Evolutionary conservation across 768 basidiomycete genomes (phyloP).

Genomic region (Harrya chromipes): DNA sequence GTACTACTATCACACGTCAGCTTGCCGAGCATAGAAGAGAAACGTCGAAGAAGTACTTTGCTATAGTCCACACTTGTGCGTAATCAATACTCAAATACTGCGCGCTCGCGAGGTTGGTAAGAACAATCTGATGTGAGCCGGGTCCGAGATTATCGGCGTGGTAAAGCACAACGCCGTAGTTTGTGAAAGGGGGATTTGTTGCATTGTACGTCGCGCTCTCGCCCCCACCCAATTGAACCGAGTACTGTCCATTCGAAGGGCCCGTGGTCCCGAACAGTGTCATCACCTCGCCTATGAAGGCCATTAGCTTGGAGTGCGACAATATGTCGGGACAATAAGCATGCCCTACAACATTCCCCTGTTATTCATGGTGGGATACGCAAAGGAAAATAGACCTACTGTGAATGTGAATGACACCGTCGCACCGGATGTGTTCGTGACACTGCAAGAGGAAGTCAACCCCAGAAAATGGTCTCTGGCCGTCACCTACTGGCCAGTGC

Average conservation of each 20-base stretch:
- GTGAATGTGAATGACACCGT: constrained; percentile 37
- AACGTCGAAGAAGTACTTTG: too few relatives aligned
- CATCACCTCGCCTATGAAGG: constrained; percentile 40
- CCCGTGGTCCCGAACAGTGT: constrained; percentile 43
- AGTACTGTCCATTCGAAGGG: constrained; percentile 34
- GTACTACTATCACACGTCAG: too few relatives aligned
- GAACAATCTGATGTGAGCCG: constrained; percentile 33
- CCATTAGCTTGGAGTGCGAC: background rate
- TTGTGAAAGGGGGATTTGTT: constrained; percentile 14
- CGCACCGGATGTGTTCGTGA: constrained; percentile 33
- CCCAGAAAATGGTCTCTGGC: background rate
- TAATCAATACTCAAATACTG: constrained; percentile 32
- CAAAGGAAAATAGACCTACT: constrained; percentile 26
- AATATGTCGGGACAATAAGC: background rate
- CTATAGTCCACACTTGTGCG: constrained; percentile 23
- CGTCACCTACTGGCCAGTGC: constrained; percentile 39
- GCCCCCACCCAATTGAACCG: constrained; percentile 35
- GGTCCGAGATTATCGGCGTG: constrained; percentile 38
- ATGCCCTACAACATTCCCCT: constrained; percentile 18
- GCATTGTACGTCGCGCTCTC: constrained; percentile 15
- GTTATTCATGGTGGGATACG: constrained; percentile 1
- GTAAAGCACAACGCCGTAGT: constrained; percentile 30
- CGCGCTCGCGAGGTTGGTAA: constrained; percentile 27
- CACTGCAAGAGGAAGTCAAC: constrained; percentile 21
- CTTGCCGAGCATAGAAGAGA: too few relatives aligned